Conservation (phyloP, 1,284 basidiomycete genomes). For the Xerocomus subilludens region DNA sequence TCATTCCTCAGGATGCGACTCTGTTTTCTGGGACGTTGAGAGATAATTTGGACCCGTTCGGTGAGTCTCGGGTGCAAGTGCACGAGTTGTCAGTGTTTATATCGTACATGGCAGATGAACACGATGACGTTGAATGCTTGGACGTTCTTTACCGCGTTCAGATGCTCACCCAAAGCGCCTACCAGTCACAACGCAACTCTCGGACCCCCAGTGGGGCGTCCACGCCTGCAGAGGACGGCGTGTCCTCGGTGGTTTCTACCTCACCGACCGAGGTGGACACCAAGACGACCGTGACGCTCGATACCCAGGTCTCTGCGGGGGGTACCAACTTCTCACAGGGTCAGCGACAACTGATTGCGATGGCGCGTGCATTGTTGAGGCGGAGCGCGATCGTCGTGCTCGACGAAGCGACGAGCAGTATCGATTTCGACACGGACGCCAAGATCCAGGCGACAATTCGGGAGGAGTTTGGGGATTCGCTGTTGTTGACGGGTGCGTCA, state of each 20-base stretch:
- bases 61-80: conserved; percentile 44
- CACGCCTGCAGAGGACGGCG: conserved; percentile 35
- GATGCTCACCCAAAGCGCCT: conserved; percentile 64
- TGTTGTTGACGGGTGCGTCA: conserved; percentile 60
- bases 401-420: conserved; percentile 76
- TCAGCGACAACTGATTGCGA: conserved; percentile 75
- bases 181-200: conserved; percentile 58
- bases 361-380: conserved; percentile 72
- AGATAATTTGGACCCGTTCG: conserved; percentile 90
- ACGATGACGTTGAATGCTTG: conserved; percentile 81
- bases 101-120: conserved; percentile 65
- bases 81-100: background rate
- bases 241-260: conserved; percentile 31
- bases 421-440: conserved; percentile 69
- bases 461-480: conserved; percentile 67
- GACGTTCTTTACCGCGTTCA: conserved; percentile 63
- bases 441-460: conserved; percentile 76
- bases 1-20: conserved; percentile 86
- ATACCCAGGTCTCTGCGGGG: conserved; percentile 70
- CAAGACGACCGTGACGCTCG: conserved; percentile 63
- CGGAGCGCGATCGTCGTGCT: conserved; percentile 74
- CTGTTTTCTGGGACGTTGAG: conserved; percentile 89
- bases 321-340: conserved; percentile 80
- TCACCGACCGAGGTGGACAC: conserved; percentile 50
- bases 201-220: conserved; percentile 36